Percentiles rank a stretch among this genome's conserved stretches.
Conservation (phyloP, 257 asterid species). For the Capsicum rhomboideum region DNA sequence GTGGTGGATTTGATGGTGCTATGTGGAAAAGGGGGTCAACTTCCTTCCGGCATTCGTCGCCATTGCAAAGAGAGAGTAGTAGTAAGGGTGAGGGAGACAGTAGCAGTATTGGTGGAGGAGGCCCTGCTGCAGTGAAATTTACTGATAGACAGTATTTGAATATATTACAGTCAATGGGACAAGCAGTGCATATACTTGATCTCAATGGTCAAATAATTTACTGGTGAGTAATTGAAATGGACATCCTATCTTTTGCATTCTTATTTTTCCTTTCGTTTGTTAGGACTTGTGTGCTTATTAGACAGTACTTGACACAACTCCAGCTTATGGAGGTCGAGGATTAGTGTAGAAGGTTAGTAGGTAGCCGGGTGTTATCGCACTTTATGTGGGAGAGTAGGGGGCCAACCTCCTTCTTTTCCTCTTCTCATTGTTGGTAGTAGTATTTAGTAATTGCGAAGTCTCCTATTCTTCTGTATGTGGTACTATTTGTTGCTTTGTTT, state of each 20-base stretch:
- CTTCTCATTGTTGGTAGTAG: no score
- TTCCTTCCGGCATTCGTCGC: slow-evolving; percentile 70
- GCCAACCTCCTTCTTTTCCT: no score
- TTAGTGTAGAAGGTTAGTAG: no score
- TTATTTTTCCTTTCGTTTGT: not conserved
- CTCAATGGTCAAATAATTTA: slow-evolving; percentile 51
- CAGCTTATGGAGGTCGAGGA: no score
- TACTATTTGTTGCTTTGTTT: no score
- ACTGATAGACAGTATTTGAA: slow-evolving; percentile 70
- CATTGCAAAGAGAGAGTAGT: slow-evolving; percentile 74
- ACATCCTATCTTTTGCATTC: not conserved
- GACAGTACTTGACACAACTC: no score
- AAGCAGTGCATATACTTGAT: slow-evolving; percentile 72
- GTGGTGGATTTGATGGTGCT: slow-evolving; percentile 30
- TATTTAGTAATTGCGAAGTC: no score
- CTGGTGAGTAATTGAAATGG: slow-evolving; percentile 51
- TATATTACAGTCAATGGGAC: slow-evolving; percentile 92
- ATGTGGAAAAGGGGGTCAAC: slow-evolving; percentile 64
- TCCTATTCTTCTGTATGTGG: no score
- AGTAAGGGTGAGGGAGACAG: slow-evolving; percentile 7
- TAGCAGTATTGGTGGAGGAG: slow-evolving; percentile 13
- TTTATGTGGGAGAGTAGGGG: no score
- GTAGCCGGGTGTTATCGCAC: no score
- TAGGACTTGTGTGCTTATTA: not conserved
- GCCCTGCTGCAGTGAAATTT: slow-evolving; percentile 47